These are phyloP conservation scores for Rhytidhysteron rufulum DNA, from an alignment of 2,329 filamentous ascomycete species.

Conservation along the genomic window DNA sequence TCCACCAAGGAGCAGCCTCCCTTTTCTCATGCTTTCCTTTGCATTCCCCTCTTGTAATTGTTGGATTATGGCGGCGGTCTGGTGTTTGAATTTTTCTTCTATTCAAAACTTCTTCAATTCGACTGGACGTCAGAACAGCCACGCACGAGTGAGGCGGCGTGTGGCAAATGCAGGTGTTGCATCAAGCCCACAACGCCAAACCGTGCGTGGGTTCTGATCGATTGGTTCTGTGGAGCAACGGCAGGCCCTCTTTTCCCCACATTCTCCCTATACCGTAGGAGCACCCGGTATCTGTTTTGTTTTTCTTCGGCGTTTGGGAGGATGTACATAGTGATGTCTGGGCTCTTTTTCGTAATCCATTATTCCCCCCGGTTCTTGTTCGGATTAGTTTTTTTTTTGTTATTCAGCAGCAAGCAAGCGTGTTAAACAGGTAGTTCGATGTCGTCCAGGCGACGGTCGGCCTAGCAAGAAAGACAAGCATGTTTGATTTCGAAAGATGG, in stretches of 20 bases:
- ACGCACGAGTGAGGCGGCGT: slow-evolving; percentile 11
- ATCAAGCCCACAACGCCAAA: not conserved
- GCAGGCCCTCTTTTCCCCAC: slow-evolving; percentile 2
- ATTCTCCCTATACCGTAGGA: not conserved
- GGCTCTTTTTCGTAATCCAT: too few species aligned
- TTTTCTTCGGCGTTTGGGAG: slow-evolving; percentile 4
- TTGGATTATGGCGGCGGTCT: slow-evolving; percentile 11
- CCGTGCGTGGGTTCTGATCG: not conserved
- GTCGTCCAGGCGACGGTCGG: not conserved
- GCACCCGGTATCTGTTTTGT: not conserved
- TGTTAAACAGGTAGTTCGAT: slow-evolving; percentile 4
- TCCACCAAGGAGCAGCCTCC: not conserved
- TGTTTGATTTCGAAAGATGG: slow-evolving; percentile 2
- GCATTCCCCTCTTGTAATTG: slow-evolving; percentile 15
- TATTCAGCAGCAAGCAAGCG: slow-evolving; percentile 2
- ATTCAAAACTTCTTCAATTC: slow-evolving; percentile 5
- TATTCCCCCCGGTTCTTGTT: not conserved
- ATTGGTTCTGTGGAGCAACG: slow-evolving; percentile 1
- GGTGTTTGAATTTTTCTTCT: slow-evolving; percentile 13
- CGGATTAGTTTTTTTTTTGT: not conserved
- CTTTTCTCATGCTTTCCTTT: not conserved
- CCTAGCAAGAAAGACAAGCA: not conserved
- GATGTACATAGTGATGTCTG: not conserved
- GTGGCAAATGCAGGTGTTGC: not conserved
- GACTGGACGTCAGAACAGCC: slow-evolving; percentile 25